phyloP scores from a whole-genome alignment of 768 basidiomycete genomes.

The Amanita rimosa region DNA sequence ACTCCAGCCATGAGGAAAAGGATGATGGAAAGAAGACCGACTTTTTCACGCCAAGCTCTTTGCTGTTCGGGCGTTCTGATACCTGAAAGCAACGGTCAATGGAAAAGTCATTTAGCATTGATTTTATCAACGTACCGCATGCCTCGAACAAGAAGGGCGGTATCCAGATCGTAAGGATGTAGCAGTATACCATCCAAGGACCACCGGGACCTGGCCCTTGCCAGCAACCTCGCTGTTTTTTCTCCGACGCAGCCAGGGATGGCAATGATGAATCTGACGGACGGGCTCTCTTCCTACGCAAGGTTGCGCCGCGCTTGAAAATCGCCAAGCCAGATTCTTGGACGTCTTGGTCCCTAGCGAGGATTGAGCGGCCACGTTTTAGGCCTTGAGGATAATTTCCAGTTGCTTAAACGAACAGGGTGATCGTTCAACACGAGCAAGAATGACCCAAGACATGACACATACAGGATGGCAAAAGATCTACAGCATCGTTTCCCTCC shows the following conservation, averaged over 20 bases:
- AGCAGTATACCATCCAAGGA: conserved; percentile 93
- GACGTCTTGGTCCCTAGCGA: conserved; percentile 83
- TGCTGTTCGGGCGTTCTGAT: conserved; percentile 87
- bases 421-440: conserved; percentile 3
- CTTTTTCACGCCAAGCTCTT: conserved; percentile 97
- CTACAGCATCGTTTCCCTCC: conserved; percentile 49
- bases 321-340: conserved; percentile 88
- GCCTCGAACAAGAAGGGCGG: conserved; percentile 65
- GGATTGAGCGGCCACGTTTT: conserved; percentile 80
- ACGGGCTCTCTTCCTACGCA: conserved; percentile 59
- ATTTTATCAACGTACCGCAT: conserved; percentile 50
- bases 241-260: conserved; percentile 21
- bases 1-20: conserved; percentile 80
- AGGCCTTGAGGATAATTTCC: conserved; percentile 70
- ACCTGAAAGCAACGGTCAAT: conserved; percentile 32
- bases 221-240: conserved; percentile 43
- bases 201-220: conserved; percentile 85
- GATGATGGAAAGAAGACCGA: conserved; percentile 82
- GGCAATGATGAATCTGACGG: conserved; percentile 27
- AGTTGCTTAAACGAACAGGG: conserved; percentile 36
- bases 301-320: conserved; percentile 77
- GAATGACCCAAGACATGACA: conserved; percentile 15
- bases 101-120: neutral
- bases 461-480: conserved; percentile 76
- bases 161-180: conserved; percentile 72